These are phyloP conservation scores for Daldinia concentrica DNA, from an alignment of 495 filamentous ascomycete genomes.

Conservation along the genomic window DNA sequence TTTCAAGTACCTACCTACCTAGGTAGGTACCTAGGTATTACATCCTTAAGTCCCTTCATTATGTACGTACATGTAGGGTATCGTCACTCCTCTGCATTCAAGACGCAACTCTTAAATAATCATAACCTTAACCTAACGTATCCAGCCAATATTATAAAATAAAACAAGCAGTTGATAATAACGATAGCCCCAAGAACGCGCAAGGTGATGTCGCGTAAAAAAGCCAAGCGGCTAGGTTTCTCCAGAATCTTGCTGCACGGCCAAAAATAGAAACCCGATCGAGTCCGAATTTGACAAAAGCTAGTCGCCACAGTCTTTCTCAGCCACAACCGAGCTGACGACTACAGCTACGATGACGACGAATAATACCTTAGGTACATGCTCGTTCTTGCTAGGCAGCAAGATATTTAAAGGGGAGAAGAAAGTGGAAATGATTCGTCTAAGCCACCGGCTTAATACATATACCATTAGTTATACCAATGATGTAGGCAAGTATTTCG, in stretches of 20 bases:
- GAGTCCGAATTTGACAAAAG: constrained; percentile 23
- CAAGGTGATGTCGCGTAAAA: constrained; percentile 25
- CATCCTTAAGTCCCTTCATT: constrained; percentile 1
- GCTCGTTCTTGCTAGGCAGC: constrained; percentile 11
- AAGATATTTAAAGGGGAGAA: constrained; percentile 5
- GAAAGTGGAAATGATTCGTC: neutral
- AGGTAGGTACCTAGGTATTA: neutral
- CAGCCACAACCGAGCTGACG: constrained; percentile 41
- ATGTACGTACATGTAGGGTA: neutral
- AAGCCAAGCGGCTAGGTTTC: constrained; percentile 19
- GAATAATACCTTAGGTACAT: neutral
- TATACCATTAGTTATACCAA: too few species aligned
- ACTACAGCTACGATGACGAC: constrained; percentile 18
- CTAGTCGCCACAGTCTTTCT: constrained; percentile 27
- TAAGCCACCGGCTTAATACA: neutral
- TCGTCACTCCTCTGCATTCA: constrained; percentile 3
- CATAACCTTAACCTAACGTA: neutral
- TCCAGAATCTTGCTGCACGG: constrained; percentile 18
- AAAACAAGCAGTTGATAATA: neutral
- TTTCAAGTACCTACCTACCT: neutral
- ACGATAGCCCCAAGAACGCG: constrained; percentile 11
- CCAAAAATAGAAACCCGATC: constrained; percentile 37
- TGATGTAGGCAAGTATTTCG: too few species aligned
- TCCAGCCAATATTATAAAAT: neutral
- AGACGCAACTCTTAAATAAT: constrained; percentile 7